Evolutionary conservation across 2,329 filamentous ascomycete species (phyloP).

Genomic region (Diplocarpon rosae): DNA sequence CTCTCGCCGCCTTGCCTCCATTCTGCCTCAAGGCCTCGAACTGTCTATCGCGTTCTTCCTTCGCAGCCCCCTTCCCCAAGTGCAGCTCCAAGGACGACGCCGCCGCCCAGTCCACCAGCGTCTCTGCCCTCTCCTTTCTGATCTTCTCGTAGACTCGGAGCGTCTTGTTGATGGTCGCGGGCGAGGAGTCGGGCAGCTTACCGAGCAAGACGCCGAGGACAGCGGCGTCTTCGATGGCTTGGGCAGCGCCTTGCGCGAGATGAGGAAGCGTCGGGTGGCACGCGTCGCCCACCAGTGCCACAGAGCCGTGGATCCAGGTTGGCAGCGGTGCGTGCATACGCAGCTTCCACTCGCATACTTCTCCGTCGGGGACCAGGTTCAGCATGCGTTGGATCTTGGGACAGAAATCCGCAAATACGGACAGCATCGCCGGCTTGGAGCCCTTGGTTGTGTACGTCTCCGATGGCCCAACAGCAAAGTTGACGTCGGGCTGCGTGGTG

Average conservation of each 20-base stretch:
- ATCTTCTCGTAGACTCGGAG: constrained; percentile 44
- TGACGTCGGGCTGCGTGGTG: constrained; percentile 48
- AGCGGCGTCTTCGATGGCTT: constrained; percentile 57
- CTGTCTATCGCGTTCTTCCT: constrained; percentile 46
- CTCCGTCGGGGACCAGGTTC: constrained; percentile 46
- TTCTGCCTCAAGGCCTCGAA: constrained; percentile 41
- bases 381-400: constrained; percentile 47
- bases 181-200: constrained; percentile 29
- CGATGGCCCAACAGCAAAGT: constrained; percentile 46
- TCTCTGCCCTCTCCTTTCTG: constrained; percentile 42
- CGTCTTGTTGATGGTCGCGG: constrained; percentile 35
- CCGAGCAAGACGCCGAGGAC: constrained; percentile 44
- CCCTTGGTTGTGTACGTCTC: constrained; percentile 53
- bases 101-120: constrained; percentile 41
- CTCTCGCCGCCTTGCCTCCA: constrained; percentile 26
- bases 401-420: constrained; percentile 52
- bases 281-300: constrained; percentile 50
- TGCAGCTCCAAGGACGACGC: constrained; percentile 44
- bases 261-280: constrained; percentile 60
- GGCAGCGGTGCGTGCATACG: constrained; percentile 45
- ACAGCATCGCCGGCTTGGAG: constrained; percentile 48
- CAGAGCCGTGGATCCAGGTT: constrained; percentile 46
- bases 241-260: constrained; percentile 55
- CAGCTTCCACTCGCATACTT: constrained; percentile 55
- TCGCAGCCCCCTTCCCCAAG: constrained; percentile 45